Evolutionary conservation across 768 basidiomycete species (phyloP), one percentile per base, ranked within the genome.

Genomic region (Podaxis sp.): DNA sequence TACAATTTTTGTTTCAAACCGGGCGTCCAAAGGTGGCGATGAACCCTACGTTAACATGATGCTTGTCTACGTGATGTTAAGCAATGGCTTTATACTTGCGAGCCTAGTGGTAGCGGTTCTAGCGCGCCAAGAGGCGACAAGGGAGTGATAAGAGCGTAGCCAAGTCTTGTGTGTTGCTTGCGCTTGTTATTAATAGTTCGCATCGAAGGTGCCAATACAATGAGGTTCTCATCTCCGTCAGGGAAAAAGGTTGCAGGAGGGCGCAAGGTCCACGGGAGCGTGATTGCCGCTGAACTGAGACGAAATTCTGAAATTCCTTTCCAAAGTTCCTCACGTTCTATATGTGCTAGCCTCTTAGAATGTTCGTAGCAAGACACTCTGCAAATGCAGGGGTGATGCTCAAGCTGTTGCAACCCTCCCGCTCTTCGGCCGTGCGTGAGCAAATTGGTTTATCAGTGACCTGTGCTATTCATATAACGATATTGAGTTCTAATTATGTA

Each of bases 61-160:
- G 49, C 22, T 50, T 50, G 49, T 50, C 49, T 50, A 28, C 26
- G 26, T 26, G 54, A 22, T 56, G 54, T 40, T 30, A 38, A 28
- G 54, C 22, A 40, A 24, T n/a, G 38, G 37, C 36, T 40, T 37
- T 37, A 48, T 49, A 1, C 15, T 49, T 48, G 20, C 15, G 44
- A 50, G 57, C 48, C 46, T 20, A 17, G 15, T 49, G n/a, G n/a
- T 8, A 4, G 17, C 7, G 36, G 22, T 36, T 58, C 48, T 36
- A 50, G 48, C 46, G 36, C 22, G 57, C 57, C 57, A 48, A 58
- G 48, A 49, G n/a, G 33, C 28, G 46, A 46, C 33, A 22, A 58
- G 56, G 44, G 44, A 57, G 48, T 36, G 57, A 58, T 58, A 50
- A 58, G 36, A 22, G 38, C 54, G 11, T 5, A 38, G 1, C 36